phyloP scores from a whole-genome alignment of 139 green algal species.

The Volvox africanus region DNA sequence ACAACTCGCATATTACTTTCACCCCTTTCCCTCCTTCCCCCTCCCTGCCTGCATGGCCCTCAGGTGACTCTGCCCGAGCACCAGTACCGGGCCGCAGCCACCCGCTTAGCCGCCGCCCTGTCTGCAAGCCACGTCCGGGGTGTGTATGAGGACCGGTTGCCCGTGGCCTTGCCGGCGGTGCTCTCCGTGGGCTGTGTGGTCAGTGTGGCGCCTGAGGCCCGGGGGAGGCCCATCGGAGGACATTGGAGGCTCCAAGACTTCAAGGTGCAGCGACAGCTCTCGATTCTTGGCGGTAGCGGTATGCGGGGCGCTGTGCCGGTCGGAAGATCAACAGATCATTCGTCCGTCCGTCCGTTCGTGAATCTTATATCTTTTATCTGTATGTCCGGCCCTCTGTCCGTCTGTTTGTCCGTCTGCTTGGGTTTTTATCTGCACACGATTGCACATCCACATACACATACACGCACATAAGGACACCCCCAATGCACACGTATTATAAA shows the following conservation, averaged over 20 bases:
- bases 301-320: too few relatives aligned
- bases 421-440: too few relatives aligned
- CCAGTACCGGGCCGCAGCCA: constrained; percentile 61
- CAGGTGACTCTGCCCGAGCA: constrained; percentile 80
- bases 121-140: constrained; percentile 61
- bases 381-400: too few relatives aligned
- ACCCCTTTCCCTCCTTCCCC: neutral
- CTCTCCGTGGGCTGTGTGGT: constrained; percentile 86
- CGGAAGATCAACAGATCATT: too few relatives aligned
- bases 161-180: constrained; percentile 71
- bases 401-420: too few relatives aligned
- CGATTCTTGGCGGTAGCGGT: too few relatives aligned
- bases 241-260: constrained; percentile 82
- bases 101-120: constrained; percentile 68
- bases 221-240: constrained; percentile 60
- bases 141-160: constrained; percentile 87
- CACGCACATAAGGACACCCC: too few relatives aligned
- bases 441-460: too few relatives aligned
- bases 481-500: too few relatives aligned
- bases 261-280: constrained; percentile 52
- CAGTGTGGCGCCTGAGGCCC: constrained; percentile 59
- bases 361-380: too few relatives aligned
- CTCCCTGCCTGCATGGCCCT: neutral
- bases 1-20: neutral
- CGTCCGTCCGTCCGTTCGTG: too few relatives aligned